phyloP scores from a whole-genome alignment of 2,329 filamentous ascomycete species.

The Neoascochyta sp. region DNA sequence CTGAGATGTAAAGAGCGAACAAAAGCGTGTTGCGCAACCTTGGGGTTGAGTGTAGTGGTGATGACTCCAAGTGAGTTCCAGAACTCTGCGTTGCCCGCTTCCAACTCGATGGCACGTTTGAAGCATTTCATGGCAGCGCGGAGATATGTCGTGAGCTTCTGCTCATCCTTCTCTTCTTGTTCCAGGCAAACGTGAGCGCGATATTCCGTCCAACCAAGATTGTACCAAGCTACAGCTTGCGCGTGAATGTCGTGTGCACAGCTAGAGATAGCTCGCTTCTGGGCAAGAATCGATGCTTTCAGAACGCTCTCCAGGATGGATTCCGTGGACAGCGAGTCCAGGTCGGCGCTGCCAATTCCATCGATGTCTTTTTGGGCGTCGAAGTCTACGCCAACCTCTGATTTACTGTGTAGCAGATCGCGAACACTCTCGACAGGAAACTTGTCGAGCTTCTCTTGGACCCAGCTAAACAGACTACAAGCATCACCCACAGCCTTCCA shows the following conservation, averaged over 20 bases:
- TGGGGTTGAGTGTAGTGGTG: slow-evolving; percentile 78
- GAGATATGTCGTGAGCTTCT: slow-evolving; percentile 61
- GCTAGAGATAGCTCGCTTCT: slow-evolving; percentile 78
- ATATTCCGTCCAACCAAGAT: slow-evolving; percentile 91
- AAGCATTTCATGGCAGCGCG: slow-evolving; percentile 84
- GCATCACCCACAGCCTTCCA: slow-evolving; percentile 93
- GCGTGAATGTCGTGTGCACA: slow-evolving; percentile 74
- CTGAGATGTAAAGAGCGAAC: slow-evolving; percentile 90
- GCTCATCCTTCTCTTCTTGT: slow-evolving; percentile 22
- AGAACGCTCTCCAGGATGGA: slow-evolving; percentile 54
- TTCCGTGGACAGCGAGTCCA: slow-evolving; percentile 21
- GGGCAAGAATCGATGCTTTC: slow-evolving; percentile 72
- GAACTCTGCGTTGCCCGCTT: slow-evolving; percentile 90
- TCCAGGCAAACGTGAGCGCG: slow-evolving; percentile 69
- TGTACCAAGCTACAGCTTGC: slow-evolving; percentile 95
- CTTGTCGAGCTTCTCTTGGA: slow-evolving; percentile 63
- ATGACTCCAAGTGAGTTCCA: slow-evolving; percentile 95
- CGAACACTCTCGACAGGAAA: slow-evolving; percentile 60
- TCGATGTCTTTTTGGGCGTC: slow-evolving; percentile 67
- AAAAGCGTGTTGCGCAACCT: slow-evolving; percentile 89
- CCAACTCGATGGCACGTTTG: slow-evolving; percentile 92
- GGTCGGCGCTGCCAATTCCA: slow-evolving; percentile 49
- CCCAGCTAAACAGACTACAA: slow-evolving; percentile 75
- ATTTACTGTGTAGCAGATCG: slow-evolving; percentile 53
- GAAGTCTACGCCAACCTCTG: slow-evolving; percentile 50